Conservation (phyloP, 2,329 filamentous ascomycete species). For the Cercospora sp. region DNA sequence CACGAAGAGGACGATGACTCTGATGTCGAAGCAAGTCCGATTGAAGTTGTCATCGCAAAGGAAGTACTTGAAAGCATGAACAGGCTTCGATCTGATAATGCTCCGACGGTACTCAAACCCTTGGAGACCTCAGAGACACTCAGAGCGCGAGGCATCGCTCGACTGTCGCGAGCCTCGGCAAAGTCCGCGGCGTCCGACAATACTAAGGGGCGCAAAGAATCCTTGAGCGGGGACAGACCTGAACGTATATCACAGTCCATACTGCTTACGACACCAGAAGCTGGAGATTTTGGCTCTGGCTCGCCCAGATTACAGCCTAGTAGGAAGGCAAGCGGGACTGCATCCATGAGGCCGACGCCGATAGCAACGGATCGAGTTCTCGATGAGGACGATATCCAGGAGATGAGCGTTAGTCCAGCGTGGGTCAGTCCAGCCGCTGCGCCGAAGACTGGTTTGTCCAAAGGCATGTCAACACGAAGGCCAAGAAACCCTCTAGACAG, state of each 20-base stretch:
- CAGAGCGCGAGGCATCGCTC: conserved; percentile 34
- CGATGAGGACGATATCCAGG: conserved; percentile 27
- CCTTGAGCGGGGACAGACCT: conserved; percentile 12
- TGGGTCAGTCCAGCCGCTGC: conserved; percentile 26
- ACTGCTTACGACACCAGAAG: conserved; percentile 27
- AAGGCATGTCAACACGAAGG: conserved; percentile 18
- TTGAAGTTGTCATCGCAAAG: conserved; percentile 32
- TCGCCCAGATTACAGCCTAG: not conserved
- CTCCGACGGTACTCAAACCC: conserved; percentile 20
- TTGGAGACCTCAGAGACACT: conserved; percentile 34
- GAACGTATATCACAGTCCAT: conserved; percentile 16
- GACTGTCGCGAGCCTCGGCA: conserved; percentile 28
- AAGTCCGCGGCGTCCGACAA: conserved; percentile 12
- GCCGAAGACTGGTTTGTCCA: conserved; percentile 16
- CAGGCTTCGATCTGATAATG: conserved; percentile 9
- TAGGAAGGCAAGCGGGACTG: not conserved
- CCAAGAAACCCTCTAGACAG: conserved; percentile 25
- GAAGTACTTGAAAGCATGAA: conserved; percentile 25
- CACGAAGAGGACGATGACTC: conserved; percentile 15
- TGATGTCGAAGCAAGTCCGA: conserved; percentile 27
- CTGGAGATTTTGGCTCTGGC: conserved; percentile 26
- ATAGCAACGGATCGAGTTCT: not conserved
- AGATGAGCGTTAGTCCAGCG: conserved; percentile 27
- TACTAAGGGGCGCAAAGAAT: conserved; percentile 16
- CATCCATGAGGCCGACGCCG: not conserved